Evolutionary conservation across 2,329 filamentous ascomycete genomes (phyloP).

Genomic region (Sordariomycetes sp.): DNA sequence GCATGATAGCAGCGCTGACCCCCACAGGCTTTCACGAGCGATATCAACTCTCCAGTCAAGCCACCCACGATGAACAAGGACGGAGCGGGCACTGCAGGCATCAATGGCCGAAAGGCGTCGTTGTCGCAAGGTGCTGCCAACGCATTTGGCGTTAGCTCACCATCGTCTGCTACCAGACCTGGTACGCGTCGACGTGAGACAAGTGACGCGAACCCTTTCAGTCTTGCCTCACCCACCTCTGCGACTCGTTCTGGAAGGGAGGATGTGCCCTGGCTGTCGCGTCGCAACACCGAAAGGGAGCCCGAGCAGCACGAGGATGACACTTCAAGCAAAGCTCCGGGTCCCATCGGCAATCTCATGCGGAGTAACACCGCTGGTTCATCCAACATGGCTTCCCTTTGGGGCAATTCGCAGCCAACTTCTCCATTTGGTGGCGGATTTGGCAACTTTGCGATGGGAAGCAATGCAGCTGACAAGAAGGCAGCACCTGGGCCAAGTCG

Average conservation of each 20-base stretch:
- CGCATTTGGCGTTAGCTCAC: constrained; percentile 63
- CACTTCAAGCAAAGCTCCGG: constrained; percentile 15
- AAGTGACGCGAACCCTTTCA: constrained; percentile 54
- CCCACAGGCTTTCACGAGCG: constrained; percentile 33
- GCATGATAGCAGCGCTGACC: constrained; percentile 10
- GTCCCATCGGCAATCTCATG: constrained; percentile 35
- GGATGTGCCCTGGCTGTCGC: constrained; percentile 49
- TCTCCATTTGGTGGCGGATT: constrained; percentile 70
- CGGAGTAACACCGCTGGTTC: constrained; percentile 46
- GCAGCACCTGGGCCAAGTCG: constrained; percentile 64
- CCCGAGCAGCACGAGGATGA: constrained; percentile 39
- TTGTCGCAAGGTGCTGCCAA: constrained; percentile 61
- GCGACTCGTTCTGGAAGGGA: constrained; percentile 52
- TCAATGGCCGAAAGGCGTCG: constrained; percentile 71
- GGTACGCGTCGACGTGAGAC: constrained; percentile 78
- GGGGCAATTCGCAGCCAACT: constrained; percentile 40
- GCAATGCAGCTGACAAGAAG: constrained; percentile 61
- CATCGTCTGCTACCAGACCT: constrained; percentile 61
- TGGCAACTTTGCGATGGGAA: constrained; percentile 72
- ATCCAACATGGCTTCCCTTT: constrained; percentile 32
- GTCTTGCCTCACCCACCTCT: constrained; percentile 52
- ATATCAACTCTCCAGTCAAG: constrained; percentile 92
- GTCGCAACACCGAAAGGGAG: constrained; percentile 44
- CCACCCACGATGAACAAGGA: constrained; percentile 68
- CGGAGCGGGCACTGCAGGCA: constrained; percentile 40